Base-by-base conservation (phyloP, 805 yeast species). In the Hanseniaspora thailandica region DNA sequence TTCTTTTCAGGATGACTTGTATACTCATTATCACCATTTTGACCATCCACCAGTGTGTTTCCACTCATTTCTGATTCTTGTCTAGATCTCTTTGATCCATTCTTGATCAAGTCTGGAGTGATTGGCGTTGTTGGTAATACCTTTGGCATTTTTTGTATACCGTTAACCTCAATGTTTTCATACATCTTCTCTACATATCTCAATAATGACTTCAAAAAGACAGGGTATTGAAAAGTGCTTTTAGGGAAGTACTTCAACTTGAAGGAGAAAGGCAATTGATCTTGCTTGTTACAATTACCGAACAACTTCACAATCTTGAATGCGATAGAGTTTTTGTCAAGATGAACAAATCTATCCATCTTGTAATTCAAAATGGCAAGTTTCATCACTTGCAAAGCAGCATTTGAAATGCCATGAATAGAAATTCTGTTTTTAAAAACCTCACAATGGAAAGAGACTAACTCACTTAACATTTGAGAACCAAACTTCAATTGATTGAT, bases 401-500 rank as follows among this genome's bases (percentile, higher is more conserved):
- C 77, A 55, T 76, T 69, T 43, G 83, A 74, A 50, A 77, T 68
- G 41, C 73, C 66, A 34, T 74, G 70, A 7, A 72, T 62, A 3
- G 75, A 62, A 58, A 67, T 76, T 57, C 72, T 72, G 62, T 77
- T 76, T 33, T 49, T 31, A 5, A 49, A 49, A 23, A 82, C 67
- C 55, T 74, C 75, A 48, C 78, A 75, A 62, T 81, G 77, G 64
- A 83, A 81, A 56, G 78, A 80, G 52, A 81, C 73, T 59, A 82
- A 68, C 62, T 83, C 88, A 60, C 87, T 80, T 44, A 83, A 64
- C 67, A 79, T 78, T 55, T 77, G 67, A 15, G 86, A 73, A 55
- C 82, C 77, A 46, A 72, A 66, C 60, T 76, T 78, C 56, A 81
- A 67, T 55, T 76, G 78, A 56, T 72, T 69, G 38, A 71, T 60